phyloP scores from a whole-genome alignment of 495 filamentous ascomycete species.

The Mycothermus thermophilus region DNA sequence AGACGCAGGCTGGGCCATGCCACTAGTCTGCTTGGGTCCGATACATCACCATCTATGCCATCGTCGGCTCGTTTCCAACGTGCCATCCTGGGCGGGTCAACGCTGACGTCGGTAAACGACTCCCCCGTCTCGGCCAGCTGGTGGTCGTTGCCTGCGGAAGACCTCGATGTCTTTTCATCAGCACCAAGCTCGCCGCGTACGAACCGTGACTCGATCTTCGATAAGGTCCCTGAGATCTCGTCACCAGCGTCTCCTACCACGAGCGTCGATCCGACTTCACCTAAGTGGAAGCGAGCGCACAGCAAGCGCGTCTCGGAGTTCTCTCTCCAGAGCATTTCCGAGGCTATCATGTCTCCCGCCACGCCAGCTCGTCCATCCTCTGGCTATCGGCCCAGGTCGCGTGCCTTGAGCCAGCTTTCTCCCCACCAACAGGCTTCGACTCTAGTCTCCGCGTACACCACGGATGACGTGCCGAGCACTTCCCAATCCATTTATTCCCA shows the following conservation, averaged over 20 bases:
- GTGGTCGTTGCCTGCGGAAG: slow-evolving; percentile 53
- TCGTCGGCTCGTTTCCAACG: slow-evolving; percentile 11
- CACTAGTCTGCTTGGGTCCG: slow-evolving; percentile 34
- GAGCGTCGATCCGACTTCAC: slow-evolving; percentile 45
- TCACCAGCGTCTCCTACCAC: slow-evolving; percentile 65
- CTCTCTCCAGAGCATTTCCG: slow-evolving; percentile 35
- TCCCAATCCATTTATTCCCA: slow-evolving; percentile 3
- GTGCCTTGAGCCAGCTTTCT: slow-evolving; percentile 7
- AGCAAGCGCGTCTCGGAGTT: slow-evolving; percentile 40
- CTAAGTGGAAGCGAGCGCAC: slow-evolving; percentile 35
- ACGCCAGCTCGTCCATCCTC: slow-evolving; percentile 4
- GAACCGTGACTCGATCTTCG: slow-evolving; percentile 64
- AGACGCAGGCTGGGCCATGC: slow-evolving; percentile 47
- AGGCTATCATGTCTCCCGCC: slow-evolving; percentile 12
- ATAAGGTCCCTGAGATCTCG: slow-evolving; percentile 47
- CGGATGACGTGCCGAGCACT: slow-evolving; percentile 11
- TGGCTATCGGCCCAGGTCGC: neutral
- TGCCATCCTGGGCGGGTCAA: slow-evolving; percentile 1
- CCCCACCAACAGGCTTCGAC: neutral
- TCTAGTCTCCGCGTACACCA: slow-evolving; percentile 6
- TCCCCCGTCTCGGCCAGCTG: slow-evolving; percentile 41
- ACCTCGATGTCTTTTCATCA: slow-evolving; percentile 56
- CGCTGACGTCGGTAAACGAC: slow-evolving; percentile 19
- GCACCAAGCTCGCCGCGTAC: slow-evolving; percentile 66
- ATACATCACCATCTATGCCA: slow-evolving; percentile 13